phyloP scores from a whole-genome alignment of 371 early-diverging fungal species.

The Nematocida parisii region DNA sequence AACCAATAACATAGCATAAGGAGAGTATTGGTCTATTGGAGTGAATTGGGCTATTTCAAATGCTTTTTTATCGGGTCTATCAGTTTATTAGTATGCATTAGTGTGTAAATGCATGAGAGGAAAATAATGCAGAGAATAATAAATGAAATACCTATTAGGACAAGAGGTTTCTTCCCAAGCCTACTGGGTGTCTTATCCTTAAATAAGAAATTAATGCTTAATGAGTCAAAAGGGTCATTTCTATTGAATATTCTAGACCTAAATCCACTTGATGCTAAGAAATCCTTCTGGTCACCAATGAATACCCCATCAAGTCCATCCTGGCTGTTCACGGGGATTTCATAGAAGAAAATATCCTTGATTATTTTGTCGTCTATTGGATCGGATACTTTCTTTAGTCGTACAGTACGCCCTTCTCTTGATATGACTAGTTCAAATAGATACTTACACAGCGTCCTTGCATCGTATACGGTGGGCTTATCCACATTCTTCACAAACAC shows the following conservation, averaged over 20 bases:
- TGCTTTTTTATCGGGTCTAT: neutral
- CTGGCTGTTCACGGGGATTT: conserved; percentile 66
- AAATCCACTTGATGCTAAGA: conserved; percentile 68
- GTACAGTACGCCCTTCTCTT: conserved; percentile 68
- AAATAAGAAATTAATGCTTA: conserved; percentile 70
- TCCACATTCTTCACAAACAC: conserved; percentile 16
- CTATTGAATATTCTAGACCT: conserved; percentile 69
- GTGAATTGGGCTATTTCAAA: neutral
- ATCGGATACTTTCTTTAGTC: conserved; percentile 70
- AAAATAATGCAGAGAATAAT: conserved; percentile 13
- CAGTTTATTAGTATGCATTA: conserved; percentile 2
- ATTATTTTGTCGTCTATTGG: conserved; percentile 67
- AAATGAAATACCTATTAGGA: conserved; percentile 19
- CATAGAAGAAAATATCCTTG: conserved; percentile 69
- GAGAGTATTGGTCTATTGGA: neutral
- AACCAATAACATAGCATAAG: neutral
- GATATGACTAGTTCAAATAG: conserved; percentile 71
- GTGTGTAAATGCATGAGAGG: conserved; percentile 10
- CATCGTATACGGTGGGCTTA: conserved; percentile 69
- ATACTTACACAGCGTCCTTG: conserved; percentile 70
- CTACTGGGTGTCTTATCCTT: conserved; percentile 29
- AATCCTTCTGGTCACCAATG: conserved; percentile 69
- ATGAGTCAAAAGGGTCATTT: conserved; percentile 70
- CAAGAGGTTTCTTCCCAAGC: conserved; percentile 34
- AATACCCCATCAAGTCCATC: conserved; percentile 66